Base-by-base conservation (phyloP, 176 grass and related monocot genomes). In the Musa beccarii region DNA sequence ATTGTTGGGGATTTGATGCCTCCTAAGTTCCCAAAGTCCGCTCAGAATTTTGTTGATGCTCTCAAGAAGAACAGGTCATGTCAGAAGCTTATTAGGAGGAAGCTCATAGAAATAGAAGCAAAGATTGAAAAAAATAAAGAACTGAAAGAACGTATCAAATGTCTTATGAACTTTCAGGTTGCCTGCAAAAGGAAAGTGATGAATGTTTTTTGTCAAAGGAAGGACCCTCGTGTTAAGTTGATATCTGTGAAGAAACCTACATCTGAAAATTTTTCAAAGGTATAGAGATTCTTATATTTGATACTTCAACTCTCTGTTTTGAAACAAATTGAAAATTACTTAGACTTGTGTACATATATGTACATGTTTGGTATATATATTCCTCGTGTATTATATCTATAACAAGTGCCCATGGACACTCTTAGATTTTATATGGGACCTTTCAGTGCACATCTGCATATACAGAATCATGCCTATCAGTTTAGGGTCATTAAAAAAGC, bases 91-190 rank as follows among this genome's bases (percentile, higher is more conserved):
- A 81, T 93, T 79, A 98, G 94, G 84, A 85, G 88, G 73, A 93
- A 93, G 80, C 81, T 98, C 83, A 80, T 98, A 54, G 89, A 63
- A 72, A 89, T 89, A 21, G 90, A 93, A 78, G 83, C 88, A 1
- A 98, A 91, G 66, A 89, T 98, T 63, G 94, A 93, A 85, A 84
- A 87, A 83, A 98, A 93, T 80, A 93, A 91, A 75, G 88, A 93
- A 80, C 77, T 98, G 28, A 85, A 81, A 78, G 82, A 89, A 59
- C 88, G 94, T 63, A 78, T 93, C 28, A 93, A 89, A 86, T 98
- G 94, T 56, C 86, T 98, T 52, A 82, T 93, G 88, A 78, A 87
- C 55, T 98, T 87, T 78, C 94, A 98, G 80, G 69, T 81, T 56
- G 78, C 84, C 64, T 98, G 94, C 80, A 86, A 79, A 80, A 93